Conservation (phyloP, 2,329 filamentous ascomycete genomes). For the Graphilbum fragrans region DNA sequence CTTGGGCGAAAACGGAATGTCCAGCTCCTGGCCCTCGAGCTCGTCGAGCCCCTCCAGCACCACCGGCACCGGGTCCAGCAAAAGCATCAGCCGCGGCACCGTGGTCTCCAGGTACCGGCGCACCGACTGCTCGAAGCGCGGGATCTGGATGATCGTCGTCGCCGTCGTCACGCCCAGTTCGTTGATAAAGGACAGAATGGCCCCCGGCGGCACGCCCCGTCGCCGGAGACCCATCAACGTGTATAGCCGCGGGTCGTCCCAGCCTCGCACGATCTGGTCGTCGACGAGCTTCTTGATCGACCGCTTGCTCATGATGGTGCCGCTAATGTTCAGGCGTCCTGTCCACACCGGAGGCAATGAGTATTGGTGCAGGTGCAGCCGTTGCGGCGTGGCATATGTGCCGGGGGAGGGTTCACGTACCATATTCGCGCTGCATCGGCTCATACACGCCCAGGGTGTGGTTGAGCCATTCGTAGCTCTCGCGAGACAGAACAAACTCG, state of each 20-base stretch:
- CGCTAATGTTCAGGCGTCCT: constrained; percentile 54
- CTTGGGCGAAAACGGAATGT: constrained; percentile 73
- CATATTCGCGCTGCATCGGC: constrained; percentile 86
- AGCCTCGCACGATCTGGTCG: constrained; percentile 66
- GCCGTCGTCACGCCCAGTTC: constrained; percentile 85
- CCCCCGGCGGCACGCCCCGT: constrained; percentile 76
- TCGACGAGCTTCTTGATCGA: constrained; percentile 70
- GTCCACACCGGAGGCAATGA: too few species aligned
- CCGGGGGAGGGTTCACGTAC: too few species aligned
- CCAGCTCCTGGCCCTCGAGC: constrained; percentile 47
- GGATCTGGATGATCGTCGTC: constrained; percentile 65
- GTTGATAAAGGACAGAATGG: constrained; percentile 79
- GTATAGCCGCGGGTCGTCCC: constrained; percentile 86
- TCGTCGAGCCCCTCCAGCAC: constrained; percentile 69
- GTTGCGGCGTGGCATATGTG: too few species aligned
- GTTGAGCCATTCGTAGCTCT: constrained; percentile 84
- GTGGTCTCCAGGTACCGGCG: constrained; percentile 78
- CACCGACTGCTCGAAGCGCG: constrained; percentile 75
- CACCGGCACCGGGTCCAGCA: constrained; percentile 75
- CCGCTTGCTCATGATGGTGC: constrained; percentile 80
- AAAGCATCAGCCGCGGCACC: constrained; percentile 79
- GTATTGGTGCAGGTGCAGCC: too few species aligned
- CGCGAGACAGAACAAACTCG: constrained; percentile 56
- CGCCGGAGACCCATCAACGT: constrained; percentile 75
- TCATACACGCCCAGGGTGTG: constrained; percentile 71